A percentile compares a stretch with the other conserved stretches of the same genome.
Evolutionary conservation across 2,329 filamentous ascomycete species (phyloP).

Genomic region (Coniochaeta prunicola): DNA sequence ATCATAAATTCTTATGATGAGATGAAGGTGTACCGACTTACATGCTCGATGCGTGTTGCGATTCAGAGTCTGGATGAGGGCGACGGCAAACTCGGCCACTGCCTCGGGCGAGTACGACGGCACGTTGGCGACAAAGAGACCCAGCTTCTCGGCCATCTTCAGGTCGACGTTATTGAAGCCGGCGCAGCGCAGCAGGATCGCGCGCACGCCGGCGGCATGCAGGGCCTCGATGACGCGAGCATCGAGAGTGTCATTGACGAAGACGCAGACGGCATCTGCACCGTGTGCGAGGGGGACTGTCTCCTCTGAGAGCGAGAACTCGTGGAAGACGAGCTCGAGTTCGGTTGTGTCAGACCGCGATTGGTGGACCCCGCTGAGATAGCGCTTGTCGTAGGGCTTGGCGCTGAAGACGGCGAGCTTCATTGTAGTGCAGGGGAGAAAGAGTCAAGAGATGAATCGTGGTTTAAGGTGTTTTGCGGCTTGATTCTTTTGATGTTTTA

Average conservation of each 20-base stretch:
- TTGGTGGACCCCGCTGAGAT: conserved; percentile 36
- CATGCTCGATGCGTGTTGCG: conserved; percentile 59
- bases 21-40: no score
- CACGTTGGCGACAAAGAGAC: conserved; percentile 58
- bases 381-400: conserved; percentile 55
- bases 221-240: conserved; percentile 44
- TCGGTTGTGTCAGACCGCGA: conserved; percentile 17
- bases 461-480: neutral
- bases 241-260: conserved; percentile 57
- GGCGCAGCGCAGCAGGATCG: conserved; percentile 59
- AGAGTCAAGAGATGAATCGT: no score
- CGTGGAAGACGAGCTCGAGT: conserved; percentile 48
- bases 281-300: conserved; percentile 47
- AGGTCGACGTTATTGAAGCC: conserved; percentile 64
- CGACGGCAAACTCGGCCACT: conserved; percentile 63
- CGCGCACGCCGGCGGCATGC: conserved; percentile 40
- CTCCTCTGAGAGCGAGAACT: conserved; percentile 46
- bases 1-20: no score
- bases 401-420: conserved; percentile 58
- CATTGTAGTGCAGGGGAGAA: conserved; percentile 29
- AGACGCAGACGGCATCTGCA: conserved; percentile 55
- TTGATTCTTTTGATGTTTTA: neutral
- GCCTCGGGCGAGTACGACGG: conserved; percentile 63
- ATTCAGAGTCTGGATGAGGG: conserved; percentile 59
- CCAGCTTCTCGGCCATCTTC: conserved; percentile 40